Evolutionary conservation across 352 stramenopile genomes (phyloP), one percentile per base, ranked within the genome.

Genomic region (Globisporangium sylvaticum): DNA sequence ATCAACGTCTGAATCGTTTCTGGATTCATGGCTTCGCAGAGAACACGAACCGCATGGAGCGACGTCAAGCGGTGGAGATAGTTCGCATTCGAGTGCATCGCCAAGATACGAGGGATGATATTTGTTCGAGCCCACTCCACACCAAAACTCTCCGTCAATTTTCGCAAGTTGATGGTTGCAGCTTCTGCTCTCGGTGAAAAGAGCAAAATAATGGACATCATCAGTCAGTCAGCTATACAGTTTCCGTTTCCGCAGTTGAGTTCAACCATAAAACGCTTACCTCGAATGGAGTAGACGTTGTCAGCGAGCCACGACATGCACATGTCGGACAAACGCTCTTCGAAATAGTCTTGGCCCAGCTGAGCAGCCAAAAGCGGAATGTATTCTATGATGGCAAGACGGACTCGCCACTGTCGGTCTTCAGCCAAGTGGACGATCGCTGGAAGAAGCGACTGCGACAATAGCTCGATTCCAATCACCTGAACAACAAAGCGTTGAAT

Each of bases 371-470:
- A 75, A 52, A 98, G 78, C 44, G 98, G 98, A 65, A 99, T 98
- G 78, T 99, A 97, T 74, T 99, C 89, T 79, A 99, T 99, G 73
- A 99, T 99, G 22, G 96, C 97, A 15, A 99, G 79, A 44, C 98
- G 91, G 69, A 99, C 98, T 67, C 97, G 87, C 98, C 98, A 99
- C 77, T 99, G 98, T n/a, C 88, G 84, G 82, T 99, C 97, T 84
- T 99, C 93, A 24, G 97, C 95, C 53, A 99, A 83, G 72, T 99
- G 96, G 7, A 99, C 80, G 79, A 99, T 98, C 53, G 97, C 97
- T 52, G 97, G 97, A 10, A 99, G 70, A 14, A 99, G 78, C n/a
- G 92, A 98, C 68, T 99, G 91, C 20, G 89, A 97, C 34, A 99
- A 74, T 39, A 99, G 76, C 71, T 99, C 96, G 58, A 99, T 96